phyloP scores from a whole-genome alignment of 805 yeast species.

The Zygoascus biomembranicola region DNA sequence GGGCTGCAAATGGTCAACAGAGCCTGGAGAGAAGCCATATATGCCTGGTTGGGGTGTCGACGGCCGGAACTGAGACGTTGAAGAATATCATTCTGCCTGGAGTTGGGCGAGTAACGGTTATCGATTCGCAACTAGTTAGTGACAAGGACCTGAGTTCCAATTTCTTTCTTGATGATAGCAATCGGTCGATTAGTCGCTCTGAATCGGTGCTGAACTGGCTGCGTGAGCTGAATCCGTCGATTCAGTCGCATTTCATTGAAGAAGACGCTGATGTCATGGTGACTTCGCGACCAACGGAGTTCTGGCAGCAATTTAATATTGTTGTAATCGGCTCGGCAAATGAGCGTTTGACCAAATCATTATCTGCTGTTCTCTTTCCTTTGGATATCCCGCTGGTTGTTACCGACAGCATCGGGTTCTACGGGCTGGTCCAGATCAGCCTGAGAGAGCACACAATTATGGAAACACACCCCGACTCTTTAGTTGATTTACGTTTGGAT shows the following conservation, averaged over 20 bases:
- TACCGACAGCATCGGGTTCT: constrained; percentile 52
- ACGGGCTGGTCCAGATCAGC: constrained; percentile 48
- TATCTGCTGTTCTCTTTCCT: constrained; percentile 29
- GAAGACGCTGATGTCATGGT: not conserved
- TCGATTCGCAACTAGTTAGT: constrained; percentile 39
- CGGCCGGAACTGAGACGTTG: constrained; percentile 52
- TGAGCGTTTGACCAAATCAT: constrained; percentile 24
- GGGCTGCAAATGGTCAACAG: constrained; percentile 75
- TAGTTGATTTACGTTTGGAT: constrained; percentile 60
- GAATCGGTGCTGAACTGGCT: constrained; percentile 35
- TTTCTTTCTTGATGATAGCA: constrained; percentile 47
- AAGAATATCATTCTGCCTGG: constrained; percentile 77
- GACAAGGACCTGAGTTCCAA: constrained; percentile 45
- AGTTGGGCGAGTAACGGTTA: constrained; percentile 53
- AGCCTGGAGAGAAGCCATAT: constrained; percentile 49
- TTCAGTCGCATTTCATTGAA: constrained; percentile 29
- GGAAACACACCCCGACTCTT: constrained; percentile 61
- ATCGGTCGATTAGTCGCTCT: constrained; percentile 38
- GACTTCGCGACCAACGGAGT: not conserved
- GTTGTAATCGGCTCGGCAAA: constrained; percentile 39
- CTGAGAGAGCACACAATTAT: constrained; percentile 55
- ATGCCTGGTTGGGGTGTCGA: constrained; percentile 49
- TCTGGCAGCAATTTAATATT: constrained; percentile 40
- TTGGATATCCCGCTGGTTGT: constrained; percentile 47
- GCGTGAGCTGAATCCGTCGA: constrained; percentile 55